phyloP scores from a whole-genome alignment of 140 eudicot genomes.

The Cichorium intybus region DNA sequence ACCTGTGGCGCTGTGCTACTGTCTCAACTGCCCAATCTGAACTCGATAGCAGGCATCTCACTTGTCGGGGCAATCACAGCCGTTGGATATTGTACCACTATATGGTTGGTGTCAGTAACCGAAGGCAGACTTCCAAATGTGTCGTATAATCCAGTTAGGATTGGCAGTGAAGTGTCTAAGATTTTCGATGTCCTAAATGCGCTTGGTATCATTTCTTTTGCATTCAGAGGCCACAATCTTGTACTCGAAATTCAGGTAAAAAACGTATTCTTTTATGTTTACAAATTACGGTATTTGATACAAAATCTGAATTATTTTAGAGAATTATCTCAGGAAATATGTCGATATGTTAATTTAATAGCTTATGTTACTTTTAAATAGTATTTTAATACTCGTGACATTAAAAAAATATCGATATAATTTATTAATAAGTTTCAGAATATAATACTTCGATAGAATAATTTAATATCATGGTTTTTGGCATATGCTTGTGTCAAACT shows the following conservation, averaged over 20 bases:
- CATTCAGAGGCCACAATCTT: constrained; percentile 66
- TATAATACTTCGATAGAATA: not conserved
- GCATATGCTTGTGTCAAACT: not conserved
- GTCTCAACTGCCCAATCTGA: constrained; percentile 64
- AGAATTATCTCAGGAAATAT: not conserved
- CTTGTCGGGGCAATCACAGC: constrained; percentile 57
- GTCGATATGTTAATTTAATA: not conserved
- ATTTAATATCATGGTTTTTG: not conserved
- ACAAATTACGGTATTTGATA: not conserved
- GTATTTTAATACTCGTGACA: not conserved
- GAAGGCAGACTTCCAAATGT: constrained; percentile 39
- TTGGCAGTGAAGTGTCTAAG: constrained; percentile 26
- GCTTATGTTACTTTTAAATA: not conserved
- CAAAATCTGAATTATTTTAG: not conserved
- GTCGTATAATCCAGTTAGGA: constrained; percentile 32
- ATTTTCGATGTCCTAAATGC: constrained; percentile 45
- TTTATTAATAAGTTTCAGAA: not conserved
- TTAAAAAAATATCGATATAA: not conserved
- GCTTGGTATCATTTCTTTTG: constrained; percentile 56
- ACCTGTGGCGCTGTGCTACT: constrained; percentile 48
- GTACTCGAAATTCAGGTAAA: constrained; percentile 58
- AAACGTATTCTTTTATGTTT: not conserved
- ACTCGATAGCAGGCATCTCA: constrained; percentile 64
- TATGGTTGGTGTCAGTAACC: constrained; percentile 45
- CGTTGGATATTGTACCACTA: constrained; percentile 48